Conservation (phyloP, 805 yeast species). For the Pichia occidentalis region DNA sequence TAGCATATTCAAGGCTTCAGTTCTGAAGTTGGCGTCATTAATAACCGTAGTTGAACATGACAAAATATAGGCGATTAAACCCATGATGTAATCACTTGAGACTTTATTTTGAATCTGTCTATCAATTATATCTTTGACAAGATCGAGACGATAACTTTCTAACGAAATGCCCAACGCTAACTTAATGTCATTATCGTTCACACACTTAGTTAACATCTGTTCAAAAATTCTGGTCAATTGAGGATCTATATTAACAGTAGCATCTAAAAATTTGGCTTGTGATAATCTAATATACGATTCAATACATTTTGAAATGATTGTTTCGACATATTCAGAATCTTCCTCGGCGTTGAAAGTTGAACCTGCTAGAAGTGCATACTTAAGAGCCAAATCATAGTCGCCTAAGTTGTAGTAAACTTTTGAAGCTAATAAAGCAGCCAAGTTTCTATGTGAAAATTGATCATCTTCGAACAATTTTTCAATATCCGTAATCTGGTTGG, state of each 20-base stretch:
- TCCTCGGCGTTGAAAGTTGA: conserved; percentile 68
- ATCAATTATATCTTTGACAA: conserved; percentile 53
- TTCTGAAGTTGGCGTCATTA: conserved; percentile 58
- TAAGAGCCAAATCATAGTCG: conserved; percentile 85
- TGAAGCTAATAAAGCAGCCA: conserved; percentile 90
- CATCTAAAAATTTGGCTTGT: conserved; percentile 37
- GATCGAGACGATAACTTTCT: conserved; percentile 81
- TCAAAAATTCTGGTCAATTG: conserved; percentile 70
- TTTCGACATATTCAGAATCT: conserved; percentile 81
- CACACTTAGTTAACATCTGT: conserved; percentile 78
- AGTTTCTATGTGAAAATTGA: conserved; percentile 55
- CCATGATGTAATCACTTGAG: conserved; percentile 47
- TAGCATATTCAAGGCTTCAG: conserved; percentile 53
- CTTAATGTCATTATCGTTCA: conserved; percentile 59
- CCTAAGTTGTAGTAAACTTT: conserved; percentile 89
- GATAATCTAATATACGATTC: conserved; percentile 69
- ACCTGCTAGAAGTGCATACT: conserved; percentile 81
- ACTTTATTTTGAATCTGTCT: conserved; percentile 27
- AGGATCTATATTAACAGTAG: conserved; percentile 40
- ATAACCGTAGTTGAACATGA: conserved; percentile 60
- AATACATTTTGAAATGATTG: conserved; percentile 89
- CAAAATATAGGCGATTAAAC: conserved; percentile 65
- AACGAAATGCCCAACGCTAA: conserved; percentile 87
- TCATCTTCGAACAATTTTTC: conserved; percentile 89
- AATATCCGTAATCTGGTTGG: conserved; percentile 79